Evolutionary conservation across 2,329 filamentous ascomycete genomes (phyloP).

Genomic region (Penicillium crustosum): DNA sequence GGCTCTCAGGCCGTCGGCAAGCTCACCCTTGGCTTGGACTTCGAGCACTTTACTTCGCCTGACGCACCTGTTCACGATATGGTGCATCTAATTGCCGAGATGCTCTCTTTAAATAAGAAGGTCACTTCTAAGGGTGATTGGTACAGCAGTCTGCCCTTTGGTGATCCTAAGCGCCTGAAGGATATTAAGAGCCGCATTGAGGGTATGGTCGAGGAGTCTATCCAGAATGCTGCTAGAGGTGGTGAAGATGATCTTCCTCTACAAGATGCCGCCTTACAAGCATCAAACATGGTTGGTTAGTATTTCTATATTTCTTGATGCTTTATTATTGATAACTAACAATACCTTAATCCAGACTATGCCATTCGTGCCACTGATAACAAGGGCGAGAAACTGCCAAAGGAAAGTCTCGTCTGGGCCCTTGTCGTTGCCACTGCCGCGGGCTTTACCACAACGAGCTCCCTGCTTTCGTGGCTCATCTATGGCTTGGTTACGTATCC

Average conservation of each 20-base stretch:
- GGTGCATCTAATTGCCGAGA: constrained; percentile 52
- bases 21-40: constrained; percentile 46
- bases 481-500: constrained; percentile 56
- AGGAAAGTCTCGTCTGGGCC: constrained; percentile 39
- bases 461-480: constrained; percentile 59
- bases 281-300: constrained; percentile 41
- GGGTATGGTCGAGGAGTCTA: constrained; percentile 26
- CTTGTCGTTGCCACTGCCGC: constrained; percentile 57
- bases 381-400: constrained; percentile 56
- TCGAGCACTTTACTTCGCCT: constrained; percentile 44
- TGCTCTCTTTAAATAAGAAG: constrained; percentile 60
- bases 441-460: constrained; percentile 62
- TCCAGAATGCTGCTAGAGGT: constrained; percentile 20
- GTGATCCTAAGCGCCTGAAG: constrained; percentile 51
- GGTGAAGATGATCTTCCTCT: constrained; percentile 33
- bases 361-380: constrained; percentile 54
- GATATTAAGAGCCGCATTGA: constrained; percentile 18
- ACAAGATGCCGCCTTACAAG: constrained; percentile 48
- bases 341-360: constrained; percentile 45
- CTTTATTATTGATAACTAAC: background rate
- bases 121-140: constrained; percentile 55
- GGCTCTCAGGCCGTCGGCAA: constrained; percentile 48
- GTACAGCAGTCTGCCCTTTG: constrained; percentile 59
- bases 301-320: constrained; percentile 14
- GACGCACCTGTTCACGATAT: constrained; percentile 55